Evolutionary conservation across 2,329 filamentous ascomycete genomes (phyloP).

Genomic region (Juglanconis juglandina): DNA sequence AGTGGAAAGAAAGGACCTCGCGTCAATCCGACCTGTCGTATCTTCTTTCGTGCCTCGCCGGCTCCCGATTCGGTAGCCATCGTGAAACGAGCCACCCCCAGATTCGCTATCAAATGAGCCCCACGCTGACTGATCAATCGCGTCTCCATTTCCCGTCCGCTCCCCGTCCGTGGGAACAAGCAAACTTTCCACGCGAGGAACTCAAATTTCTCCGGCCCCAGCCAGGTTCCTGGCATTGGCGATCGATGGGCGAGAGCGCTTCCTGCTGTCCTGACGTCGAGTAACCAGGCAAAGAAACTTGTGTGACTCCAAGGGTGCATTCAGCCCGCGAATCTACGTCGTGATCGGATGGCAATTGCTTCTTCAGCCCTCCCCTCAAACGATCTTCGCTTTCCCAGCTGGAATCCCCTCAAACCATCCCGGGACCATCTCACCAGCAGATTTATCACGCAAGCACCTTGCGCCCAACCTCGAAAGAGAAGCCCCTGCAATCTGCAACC

Average conservation of each 20-base stretch:
- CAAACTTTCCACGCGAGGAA: not conserved
- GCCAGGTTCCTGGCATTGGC: not conserved
- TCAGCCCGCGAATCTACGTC: no score
- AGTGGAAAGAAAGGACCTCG: not conserved
- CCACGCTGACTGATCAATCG: not conserved
- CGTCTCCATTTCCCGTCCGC: not conserved
- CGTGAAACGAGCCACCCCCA: not conserved
- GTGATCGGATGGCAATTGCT: not conserved
- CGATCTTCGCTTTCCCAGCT: not conserved
- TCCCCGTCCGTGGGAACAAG: not conserved
- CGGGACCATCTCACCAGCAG: not conserved
- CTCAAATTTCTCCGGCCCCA: not conserved
- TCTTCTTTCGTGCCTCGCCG: not conserved
- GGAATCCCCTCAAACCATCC: not conserved
- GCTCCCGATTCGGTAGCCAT: conserved; percentile 10
- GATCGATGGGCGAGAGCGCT: not conserved
- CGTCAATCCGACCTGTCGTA: not conserved
- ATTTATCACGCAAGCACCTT: no score
- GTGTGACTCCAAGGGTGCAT: no score
- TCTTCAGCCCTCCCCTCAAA: no score
- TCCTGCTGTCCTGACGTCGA: not conserved
- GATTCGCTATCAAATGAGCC: not conserved
- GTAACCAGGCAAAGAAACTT: not conserved
- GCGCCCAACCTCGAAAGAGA: not conserved
- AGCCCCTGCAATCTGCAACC: not conserved